These are phyloP conservation scores for Decorospora gaudefroyi DNA, from an alignment of 2,329 filamentous ascomycete genomes.

Conservation along the genomic window DNA sequence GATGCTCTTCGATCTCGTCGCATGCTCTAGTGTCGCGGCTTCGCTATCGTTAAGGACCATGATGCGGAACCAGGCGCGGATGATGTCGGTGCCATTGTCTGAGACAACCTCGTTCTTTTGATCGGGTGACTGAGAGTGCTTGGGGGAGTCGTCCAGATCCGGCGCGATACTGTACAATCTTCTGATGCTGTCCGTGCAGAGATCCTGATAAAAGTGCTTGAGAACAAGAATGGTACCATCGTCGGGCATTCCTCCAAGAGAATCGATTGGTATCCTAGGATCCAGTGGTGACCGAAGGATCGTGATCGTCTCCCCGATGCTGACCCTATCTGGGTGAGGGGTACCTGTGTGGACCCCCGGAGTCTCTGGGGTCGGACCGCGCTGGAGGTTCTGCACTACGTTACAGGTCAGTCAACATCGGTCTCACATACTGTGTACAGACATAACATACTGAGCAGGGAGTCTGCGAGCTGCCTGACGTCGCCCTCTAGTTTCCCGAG, in stretches of 20 bases:
- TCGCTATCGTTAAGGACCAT: constrained; percentile 41
- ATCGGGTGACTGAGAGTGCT: constrained; percentile 3
- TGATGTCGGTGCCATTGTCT: constrained; percentile 31
- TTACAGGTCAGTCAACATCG: background rate
- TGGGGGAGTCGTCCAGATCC: constrained; percentile 24
- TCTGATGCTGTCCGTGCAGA: constrained; percentile 28
- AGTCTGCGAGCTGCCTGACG: constrained; percentile 26
- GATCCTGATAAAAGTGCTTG: constrained; percentile 35
- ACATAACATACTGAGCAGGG: constrained; percentile 27
- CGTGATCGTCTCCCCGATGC: constrained; percentile 17
- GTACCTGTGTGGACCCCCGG: background rate
- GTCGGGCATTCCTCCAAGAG: constrained; percentile 26
- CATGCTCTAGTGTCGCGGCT: constrained; percentile 27
- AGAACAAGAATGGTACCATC: constrained; percentile 35
- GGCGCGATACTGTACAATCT: constrained; percentile 35
- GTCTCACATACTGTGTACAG: too few species aligned
- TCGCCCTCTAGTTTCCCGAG: constrained; percentile 30
- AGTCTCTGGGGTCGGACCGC: constrained; percentile 5
- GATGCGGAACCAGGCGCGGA: constrained; percentile 38
- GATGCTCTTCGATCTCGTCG: constrained; percentile 31
- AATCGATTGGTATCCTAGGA: constrained; percentile 28
- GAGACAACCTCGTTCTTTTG: background rate
- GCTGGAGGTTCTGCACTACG: constrained; percentile 1
- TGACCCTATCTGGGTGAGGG: background rate
- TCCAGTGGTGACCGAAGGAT: constrained; percentile 31